Evolutionary conservation across 345 rosid genomes (phyloP).

Genomic region (Viola odorata): DNA sequence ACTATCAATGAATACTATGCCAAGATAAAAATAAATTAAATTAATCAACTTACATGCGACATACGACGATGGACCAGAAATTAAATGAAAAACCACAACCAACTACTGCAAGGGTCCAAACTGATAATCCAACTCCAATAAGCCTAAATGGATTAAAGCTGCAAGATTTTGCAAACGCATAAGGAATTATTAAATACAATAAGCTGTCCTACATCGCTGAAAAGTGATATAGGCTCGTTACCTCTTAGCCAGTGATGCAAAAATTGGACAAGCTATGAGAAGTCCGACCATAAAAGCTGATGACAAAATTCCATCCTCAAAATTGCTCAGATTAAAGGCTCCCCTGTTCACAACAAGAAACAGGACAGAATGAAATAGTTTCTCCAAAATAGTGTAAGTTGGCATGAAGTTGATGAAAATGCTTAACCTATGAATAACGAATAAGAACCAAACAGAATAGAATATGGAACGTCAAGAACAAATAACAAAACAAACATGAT

Average conservation of each 20-base stretch:
- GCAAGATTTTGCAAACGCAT: constrained; percentile 29
- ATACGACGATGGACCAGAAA: constrained; percentile 79
- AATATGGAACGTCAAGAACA: too few relatives aligned
- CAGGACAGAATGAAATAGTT: neutral
- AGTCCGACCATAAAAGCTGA: constrained; percentile 99
- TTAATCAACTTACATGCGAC: constrained; percentile 66
- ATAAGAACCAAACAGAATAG: too few relatives aligned
- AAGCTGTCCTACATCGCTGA: neutral
- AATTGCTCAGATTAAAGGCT: constrained; percentile 68
- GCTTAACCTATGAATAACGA: too few relatives aligned
- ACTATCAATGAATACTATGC: too few relatives aligned
- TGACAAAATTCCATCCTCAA: constrained; percentile 83
- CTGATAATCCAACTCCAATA: constrained; percentile 81
- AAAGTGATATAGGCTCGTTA: constrained; percentile 13
- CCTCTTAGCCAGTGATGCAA: constrained; percentile 90
- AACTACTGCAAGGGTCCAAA: constrained; percentile 74
- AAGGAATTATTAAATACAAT: constrained; percentile 3
- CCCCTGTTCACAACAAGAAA: constrained; percentile 45
- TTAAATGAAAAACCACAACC: constrained; percentile 81
- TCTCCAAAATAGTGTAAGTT: neutral
- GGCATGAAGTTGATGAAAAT: too few relatives aligned
- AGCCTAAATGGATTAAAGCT: constrained; percentile 89
- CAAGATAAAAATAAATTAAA: constrained; percentile 1
- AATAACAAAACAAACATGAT: too few relatives aligned
- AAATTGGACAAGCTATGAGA: constrained; percentile 83